Conservation (phyloP, 805 yeast species). For the Barnettozyma siamensis region DNA sequence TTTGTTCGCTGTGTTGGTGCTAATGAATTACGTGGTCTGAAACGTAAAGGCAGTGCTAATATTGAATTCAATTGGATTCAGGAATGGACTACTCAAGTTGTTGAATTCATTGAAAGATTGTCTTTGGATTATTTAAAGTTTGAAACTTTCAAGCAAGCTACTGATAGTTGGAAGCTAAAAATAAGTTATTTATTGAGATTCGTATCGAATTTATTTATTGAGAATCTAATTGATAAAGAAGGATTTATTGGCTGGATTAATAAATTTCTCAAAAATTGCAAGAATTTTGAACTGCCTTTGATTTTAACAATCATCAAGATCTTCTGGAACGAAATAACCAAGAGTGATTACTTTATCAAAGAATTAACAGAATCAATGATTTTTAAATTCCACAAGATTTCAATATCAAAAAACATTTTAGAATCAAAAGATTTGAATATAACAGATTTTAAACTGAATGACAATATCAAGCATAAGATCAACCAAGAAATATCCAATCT, state of each 20-base stretch:
- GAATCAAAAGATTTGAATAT: conserved; percentile 31
- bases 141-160: conserved; percentile 22
- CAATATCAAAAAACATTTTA: conserved; percentile 28
- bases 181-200: conserved; percentile 58
- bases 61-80: conserved; percentile 63
- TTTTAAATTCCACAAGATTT: conserved; percentile 37
- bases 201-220: conserved; percentile 60
- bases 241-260: conserved; percentile 61
- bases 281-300: conserved; percentile 38
- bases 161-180: conserved; percentile 45
- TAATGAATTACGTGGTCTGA: conserved; percentile 60
- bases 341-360: conserved; percentile 52
- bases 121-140: conserved; percentile 30
- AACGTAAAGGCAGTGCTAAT: conserved; percentile 39
- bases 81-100: conserved; percentile 88
- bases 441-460: conserved; percentile 31
- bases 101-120: conserved; percentile 44
- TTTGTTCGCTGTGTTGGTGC: conserved; percentile 81
- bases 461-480: conserved; percentile 25
- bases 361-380: conserved; percentile 59
- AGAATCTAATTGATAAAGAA: conserved; percentile 57
- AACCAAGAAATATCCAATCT: conserved; percentile 23
- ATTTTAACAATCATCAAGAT: conserved; percentile 49
- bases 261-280: conserved; percentile 40
- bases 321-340: conserved; percentile 66